Evolutionary conservation across 139 green algal species (phyloP).

Genomic region (Chara braunii): DNA sequence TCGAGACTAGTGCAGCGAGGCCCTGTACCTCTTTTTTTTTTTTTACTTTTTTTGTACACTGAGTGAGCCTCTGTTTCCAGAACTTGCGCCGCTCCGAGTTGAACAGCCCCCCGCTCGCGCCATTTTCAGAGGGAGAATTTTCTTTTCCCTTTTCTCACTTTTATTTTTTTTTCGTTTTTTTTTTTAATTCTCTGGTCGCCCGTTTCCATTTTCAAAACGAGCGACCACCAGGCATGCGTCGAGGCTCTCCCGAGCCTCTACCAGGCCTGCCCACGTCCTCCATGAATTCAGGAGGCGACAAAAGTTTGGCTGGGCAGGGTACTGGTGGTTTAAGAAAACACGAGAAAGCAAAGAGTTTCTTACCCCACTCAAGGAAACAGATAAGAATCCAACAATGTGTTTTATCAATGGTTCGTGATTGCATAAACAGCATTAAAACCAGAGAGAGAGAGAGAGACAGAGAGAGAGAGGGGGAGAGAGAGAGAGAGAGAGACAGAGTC

Average conservation of each 20-base stretch:
- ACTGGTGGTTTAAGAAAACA: not conserved
- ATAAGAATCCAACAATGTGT: not conserved
- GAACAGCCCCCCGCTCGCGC: no score
- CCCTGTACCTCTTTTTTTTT: no score
- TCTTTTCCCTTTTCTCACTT: no score
- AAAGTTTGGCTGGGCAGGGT: not conserved
- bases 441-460: not conserved
- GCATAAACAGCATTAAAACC: not conserved
- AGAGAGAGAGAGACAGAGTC: not conserved
- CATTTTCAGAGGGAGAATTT: no score
- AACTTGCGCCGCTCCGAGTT: no score
- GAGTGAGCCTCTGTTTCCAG: no score
- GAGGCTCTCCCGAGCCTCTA: slow-evolving; percentile 12
- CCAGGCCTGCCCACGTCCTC: slow-evolving; percentile 5
- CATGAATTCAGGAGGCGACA: not conserved
- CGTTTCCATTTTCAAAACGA: no score
- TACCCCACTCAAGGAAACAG: not conserved
- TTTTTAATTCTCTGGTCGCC: no score
- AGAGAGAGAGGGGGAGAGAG: slow-evolving; percentile 1
- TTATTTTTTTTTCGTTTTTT: no score
- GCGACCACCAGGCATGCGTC: no score
- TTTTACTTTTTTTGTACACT: no score
- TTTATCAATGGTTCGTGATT: not conserved
- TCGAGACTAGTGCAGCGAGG: no score
- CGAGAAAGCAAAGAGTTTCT: not conserved